Evolutionary conservation across 371 early-diverging fungal genomes (phyloP), one percentile per base, ranked within the genome.

Genomic region (Apophysomyces trapeziformis): DNA sequence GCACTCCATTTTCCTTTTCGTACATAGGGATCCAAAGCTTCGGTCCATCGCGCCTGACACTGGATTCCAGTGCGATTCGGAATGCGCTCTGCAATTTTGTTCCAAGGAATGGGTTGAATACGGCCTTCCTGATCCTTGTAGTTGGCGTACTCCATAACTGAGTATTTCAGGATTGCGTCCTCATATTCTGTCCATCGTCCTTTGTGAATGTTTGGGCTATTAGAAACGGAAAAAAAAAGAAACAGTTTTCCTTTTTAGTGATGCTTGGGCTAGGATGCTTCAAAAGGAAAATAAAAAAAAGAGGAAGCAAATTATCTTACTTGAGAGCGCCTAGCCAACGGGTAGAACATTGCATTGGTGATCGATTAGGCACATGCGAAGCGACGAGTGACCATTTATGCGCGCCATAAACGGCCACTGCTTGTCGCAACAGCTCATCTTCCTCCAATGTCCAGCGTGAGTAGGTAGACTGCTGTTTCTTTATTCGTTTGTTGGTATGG

Each of bases 21-120:
- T 26, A 85, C 82, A 18, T 61, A 64, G 2, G 90, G 90, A 61
- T 89, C 87, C 7, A 89, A 63, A 3, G 90, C 86, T 69, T 89
- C 90, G 3, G 82, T 79, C 80, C 87, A 89, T 11, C 88, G 78
- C 5, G 90, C 87, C 57, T 74, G 74, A 46, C 86, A 86, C 66
- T 86, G 86, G 56, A 77, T 76, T 11, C 76, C 78, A 12, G 82
- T 83, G 43, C 86, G 71, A 44, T 78, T 77, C 12, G 78, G 76
- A 63, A 86, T 79, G 26, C 57, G 41, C 54, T 68, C 63, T 13
- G 83, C 77, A 44, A 86, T 74, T 43, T 65, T 69, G 38, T 77
- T 78, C 88, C 88, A 87, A 47, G 79, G 77, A 50, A 50, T 18
- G 58, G 64, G 60, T 32, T 70, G 57, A 58, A 72, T 63, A 37